Evolutionary conservation across 2,329 filamentous ascomycete genomes (phyloP), one percentile per base, ranked within the genome.

Genomic region (Cladosporium sp.): DNA sequence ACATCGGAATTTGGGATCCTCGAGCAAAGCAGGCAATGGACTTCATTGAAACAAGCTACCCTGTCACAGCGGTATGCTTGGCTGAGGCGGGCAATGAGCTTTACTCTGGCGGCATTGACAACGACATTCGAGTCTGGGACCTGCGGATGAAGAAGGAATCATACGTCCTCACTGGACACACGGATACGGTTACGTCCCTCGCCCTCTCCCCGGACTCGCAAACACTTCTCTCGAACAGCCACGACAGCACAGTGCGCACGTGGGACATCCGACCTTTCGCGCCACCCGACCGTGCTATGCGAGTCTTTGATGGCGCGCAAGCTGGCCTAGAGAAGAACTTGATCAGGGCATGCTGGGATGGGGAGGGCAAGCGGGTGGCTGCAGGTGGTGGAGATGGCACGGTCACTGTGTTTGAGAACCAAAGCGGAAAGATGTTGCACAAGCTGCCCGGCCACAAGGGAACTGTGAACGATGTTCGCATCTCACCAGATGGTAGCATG

Each of bases 241-340:
- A 97, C 80, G 94, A 99, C 73, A 91, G 89, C 19, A 96, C 93
- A 0, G 94, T 92, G 36, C 84, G 90, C 67, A 97, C 92, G 17
- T 99, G 94, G 94, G 93, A 99, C 71, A 89, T 99, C 53, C 83
- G 93, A 64, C 93, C 94, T 0, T 99, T 97, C 75, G 93, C 94
- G 6, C 91, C 94, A 0, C 85, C 88, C 0, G 89, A 97, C 71
- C 82, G 94, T 63, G 86, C 90, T 60, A 84, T 97, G 59, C 84
- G 85, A 68, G 96, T 90, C 0, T 96, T 94, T 71, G 93, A 97
- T 66, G 94, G 94, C n/a, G 93, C 93, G 0, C 87, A 89, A 10
- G 81, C 85, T 35, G 92, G 92, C 0, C 74, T 96, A 53, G 94
- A 99, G 74, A 94, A 94, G 80, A 97, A 97, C 66, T 77, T 99